phyloP scores from a whole-genome alignment of 2,329 filamentous ascomycete species.

The Ophiocordyceps camponoti-floridani region DNA sequence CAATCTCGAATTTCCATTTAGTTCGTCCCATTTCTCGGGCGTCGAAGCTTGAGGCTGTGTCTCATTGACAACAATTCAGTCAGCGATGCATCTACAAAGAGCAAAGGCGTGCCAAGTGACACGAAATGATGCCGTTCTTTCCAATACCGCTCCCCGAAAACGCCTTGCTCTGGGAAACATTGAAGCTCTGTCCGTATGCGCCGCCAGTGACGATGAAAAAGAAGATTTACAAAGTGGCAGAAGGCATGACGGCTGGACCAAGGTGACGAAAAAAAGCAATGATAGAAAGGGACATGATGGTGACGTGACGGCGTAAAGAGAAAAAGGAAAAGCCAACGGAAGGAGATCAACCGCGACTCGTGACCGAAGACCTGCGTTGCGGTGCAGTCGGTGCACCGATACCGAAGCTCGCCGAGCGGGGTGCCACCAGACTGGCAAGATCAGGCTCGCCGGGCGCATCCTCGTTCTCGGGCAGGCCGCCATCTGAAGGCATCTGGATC shows the following conservation, averaged over 20 bases:
- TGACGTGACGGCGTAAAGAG: not conserved
- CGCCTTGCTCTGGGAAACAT: not conserved
- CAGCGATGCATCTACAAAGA: too few species aligned
- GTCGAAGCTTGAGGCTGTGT: too few species aligned
- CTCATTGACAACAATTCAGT: too few species aligned
- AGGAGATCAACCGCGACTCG: conserved; percentile 22
- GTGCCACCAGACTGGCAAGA: conserved; percentile 18
- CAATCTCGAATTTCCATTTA: too few species aligned
- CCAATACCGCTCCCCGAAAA: too few species aligned
- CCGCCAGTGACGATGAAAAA: too few species aligned
- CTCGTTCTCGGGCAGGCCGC: conserved; percentile 26
- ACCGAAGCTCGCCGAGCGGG: conserved; percentile 28
- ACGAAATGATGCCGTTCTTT: not conserved
- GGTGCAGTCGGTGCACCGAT: conserved; percentile 15
- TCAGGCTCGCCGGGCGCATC: conserved; percentile 43
- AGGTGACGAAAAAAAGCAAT: too few species aligned
- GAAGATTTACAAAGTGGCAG: too few species aligned
- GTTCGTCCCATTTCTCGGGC: too few species aligned
- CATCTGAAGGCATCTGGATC: conserved; percentile 32
- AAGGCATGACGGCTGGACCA: too few species aligned
- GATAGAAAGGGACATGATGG: too few species aligned
- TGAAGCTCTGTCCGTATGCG: too few species aligned
- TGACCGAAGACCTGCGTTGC: conserved; percentile 27
- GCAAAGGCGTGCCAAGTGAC: not conserved
- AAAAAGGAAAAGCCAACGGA: not conserved